Evolutionary conservation across 352 stramenopile genomes (phyloP), one percentile per base, ranked within the genome.

Genomic region (Pythium sp.): DNA sequence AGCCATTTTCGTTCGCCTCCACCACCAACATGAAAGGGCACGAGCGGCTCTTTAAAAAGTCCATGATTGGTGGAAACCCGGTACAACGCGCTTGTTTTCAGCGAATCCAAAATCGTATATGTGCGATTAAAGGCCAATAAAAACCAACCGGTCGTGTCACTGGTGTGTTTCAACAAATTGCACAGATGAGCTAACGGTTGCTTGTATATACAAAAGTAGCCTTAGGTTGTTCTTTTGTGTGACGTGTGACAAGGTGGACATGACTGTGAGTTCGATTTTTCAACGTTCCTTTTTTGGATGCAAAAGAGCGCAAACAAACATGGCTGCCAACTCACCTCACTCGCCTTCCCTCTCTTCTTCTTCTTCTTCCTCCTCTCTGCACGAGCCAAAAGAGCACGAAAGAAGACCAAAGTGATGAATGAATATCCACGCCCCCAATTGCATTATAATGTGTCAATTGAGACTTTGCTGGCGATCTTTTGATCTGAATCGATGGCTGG

Each of bases 1-100:
- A 56, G 59, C 59, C 59, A 65, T 65, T 65, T 65, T 65, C 59
- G 59, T 65, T 65, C 59, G 41, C 59, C 59, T 65, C 59, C 59
- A 65, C 59, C 59, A 65, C 43, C 59, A 65, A 65, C 59, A 38
- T 32, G 15, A 30, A 43, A 15, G 43, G 41, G 11, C 46, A 41
- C 43, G 3, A 34, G 32, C 5, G 2, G 24, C 28, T n/a, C 43
- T 46, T n/a, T 32, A 5, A 4, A 15, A 3, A 11, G 2, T 5
- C 2, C 2, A 5, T 32, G 18, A 58, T 65, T 65, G 41, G 59
- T 28, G 28, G n/a, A 43, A 65, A 65, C 7, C 3, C 3, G 14
- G 24, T 12, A 1, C 24, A 26, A 15, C 5, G 12, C 3, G 1
- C 4, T 2, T 20, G 8, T 11, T 61, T 46, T n/a, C 18, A 36